Percentiles rank a stretch among this genome's conserved stretches.
phyloP scores from a whole-genome alignment of 2,329 filamentous ascomycete genomes.

The Colletotrichum agaves region DNA sequence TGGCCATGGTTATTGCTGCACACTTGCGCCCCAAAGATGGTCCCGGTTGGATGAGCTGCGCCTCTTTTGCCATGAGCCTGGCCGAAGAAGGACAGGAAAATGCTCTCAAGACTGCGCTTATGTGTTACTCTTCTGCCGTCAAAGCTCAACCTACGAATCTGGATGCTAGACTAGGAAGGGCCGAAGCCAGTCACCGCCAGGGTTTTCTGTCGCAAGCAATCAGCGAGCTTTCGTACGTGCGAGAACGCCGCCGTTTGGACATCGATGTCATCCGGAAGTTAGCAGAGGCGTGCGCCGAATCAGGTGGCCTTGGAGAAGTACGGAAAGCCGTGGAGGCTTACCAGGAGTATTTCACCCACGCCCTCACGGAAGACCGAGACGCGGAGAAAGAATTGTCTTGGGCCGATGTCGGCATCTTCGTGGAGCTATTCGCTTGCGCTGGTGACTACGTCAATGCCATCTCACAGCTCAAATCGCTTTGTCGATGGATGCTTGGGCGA shows the following conservation, averaged over 20 bases:
- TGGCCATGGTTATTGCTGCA: conserved; percentile 70
- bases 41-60: conserved; percentile 68
- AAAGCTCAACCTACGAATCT: conserved; percentile 66
- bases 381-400: conserved; percentile 65
- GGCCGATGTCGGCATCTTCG: conserved; percentile 87
- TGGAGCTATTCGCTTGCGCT: conserved; percentile 79
- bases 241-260: conserved; percentile 64
- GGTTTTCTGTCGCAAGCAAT: conserved; percentile 65
- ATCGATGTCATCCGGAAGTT: conserved; percentile 65
- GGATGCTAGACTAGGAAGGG: conserved; percentile 69
- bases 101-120: conserved; percentile 64
- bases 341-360: conserved; percentile 56
- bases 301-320: conserved; percentile 55
- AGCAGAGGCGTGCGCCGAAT: conserved; percentile 67
- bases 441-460: conserved; percentile 74
- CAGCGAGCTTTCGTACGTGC: conserved; percentile 65
- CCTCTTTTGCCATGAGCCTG: conserved; percentile 65
- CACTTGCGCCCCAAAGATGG: conserved; percentile 71
- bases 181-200: conserved; percentile 65
- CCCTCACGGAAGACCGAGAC: conserved; percentile 43
- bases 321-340: conserved; percentile 61
- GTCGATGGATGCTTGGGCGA: conserved; percentile 86
- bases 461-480: conserved; percentile 74
- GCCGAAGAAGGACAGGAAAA: conserved; percentile 58
- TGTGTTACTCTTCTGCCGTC: conserved; percentile 70